Evolutionary conservation across 768 basidiomycete genomes (phyloP).

Genomic region (Hortiboletus campestris): DNA sequence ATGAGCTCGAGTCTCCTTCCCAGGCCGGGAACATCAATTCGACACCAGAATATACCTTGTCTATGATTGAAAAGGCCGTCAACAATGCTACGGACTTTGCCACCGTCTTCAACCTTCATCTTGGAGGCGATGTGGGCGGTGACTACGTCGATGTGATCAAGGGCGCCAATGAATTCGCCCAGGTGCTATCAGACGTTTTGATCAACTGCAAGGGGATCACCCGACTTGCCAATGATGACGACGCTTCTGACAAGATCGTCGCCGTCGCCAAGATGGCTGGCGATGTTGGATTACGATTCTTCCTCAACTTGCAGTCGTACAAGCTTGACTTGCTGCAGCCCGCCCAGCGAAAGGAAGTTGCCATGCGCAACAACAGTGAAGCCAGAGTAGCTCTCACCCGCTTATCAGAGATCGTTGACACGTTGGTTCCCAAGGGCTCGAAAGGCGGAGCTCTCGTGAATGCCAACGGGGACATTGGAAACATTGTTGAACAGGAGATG

Average conservation of each 20-base stretch:
- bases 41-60: slow-evolving; percentile 97
- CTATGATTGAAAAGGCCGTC: slow-evolving; percentile 96
- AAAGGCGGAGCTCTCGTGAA: slow-evolving; percentile 67
- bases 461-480: slow-evolving; percentile 90
- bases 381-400: slow-evolving; percentile 77
- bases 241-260: slow-evolving; percentile 88
- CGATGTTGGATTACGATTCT: slow-evolving; percentile 86
- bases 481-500: slow-evolving; percentile 98
- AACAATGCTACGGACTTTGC: slow-evolving; percentile 97
- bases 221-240: slow-evolving; percentile 86
- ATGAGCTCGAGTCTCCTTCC: slow-evolving; percentile 95
- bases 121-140: slow-evolving; percentile 83
- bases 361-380: slow-evolving; percentile 87
- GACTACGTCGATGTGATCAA: slow-evolving; percentile 98
- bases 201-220: slow-evolving; percentile 95
- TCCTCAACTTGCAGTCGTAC: slow-evolving; percentile 95
- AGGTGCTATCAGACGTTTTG: slow-evolving; percentile 87
- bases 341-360: slow-evolving; percentile 75
- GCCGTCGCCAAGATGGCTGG: slow-evolving; percentile 81
- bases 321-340: slow-evolving; percentile 81
- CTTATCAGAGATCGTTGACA: slow-evolving; percentile 85
- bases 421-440: slow-evolving; percentile 78
- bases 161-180: slow-evolving; percentile 93
- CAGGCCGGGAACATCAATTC: slow-evolving; percentile 94
- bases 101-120: slow-evolving; percentile 86